Conservation (phyloP, 2,329 filamentous ascomycete genomes). For the Stenocarpella maydis region DNA sequence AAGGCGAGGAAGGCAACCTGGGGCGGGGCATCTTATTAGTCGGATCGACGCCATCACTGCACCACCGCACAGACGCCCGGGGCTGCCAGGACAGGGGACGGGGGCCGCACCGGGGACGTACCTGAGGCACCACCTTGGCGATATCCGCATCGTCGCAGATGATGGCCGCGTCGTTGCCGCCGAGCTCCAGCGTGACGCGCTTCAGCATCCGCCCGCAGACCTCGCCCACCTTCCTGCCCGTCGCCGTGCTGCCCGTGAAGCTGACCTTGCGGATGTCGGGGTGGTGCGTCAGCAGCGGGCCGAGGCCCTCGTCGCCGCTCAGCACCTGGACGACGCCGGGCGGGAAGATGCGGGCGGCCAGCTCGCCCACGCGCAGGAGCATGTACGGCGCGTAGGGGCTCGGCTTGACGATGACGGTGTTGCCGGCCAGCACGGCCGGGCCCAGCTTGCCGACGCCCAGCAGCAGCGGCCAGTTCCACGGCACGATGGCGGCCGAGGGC, state of each 20-base stretch:
- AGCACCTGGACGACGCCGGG: constrained; percentile 68
- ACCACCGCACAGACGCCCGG: not conserved
- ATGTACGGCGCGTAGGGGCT: constrained; percentile 67
- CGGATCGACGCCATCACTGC: not conserved
- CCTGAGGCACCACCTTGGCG: constrained; percentile 43
- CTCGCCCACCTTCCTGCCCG: constrained; percentile 50
- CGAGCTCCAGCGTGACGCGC: constrained; percentile 54
- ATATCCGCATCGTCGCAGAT: constrained; percentile 54
- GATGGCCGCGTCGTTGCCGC: constrained; percentile 47
- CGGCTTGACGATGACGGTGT: constrained; percentile 62
- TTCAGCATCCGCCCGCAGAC: constrained; percentile 54
- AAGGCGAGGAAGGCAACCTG: constrained; percentile 58
- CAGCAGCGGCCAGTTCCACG: constrained; percentile 54
- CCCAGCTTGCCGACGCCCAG: constrained; percentile 55
- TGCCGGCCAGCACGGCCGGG: constrained; percentile 62
- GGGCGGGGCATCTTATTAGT: not conserved
- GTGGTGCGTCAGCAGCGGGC: constrained; percentile 65
- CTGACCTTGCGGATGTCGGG: constrained; percentile 67
- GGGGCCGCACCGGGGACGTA: constrained; percentile 4
- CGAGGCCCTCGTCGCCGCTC: constrained; percentile 67
- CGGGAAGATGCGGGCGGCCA: constrained; percentile 65
- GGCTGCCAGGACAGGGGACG: not conserved
- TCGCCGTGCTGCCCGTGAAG: constrained; percentile 65
- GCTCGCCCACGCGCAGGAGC: constrained; percentile 66
- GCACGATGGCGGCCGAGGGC: constrained; percentile 55